Evolutionary conservation across 2,329 filamentous ascomycete species (phyloP).

Genomic region (Aspergillus eucalypticola): DNA sequence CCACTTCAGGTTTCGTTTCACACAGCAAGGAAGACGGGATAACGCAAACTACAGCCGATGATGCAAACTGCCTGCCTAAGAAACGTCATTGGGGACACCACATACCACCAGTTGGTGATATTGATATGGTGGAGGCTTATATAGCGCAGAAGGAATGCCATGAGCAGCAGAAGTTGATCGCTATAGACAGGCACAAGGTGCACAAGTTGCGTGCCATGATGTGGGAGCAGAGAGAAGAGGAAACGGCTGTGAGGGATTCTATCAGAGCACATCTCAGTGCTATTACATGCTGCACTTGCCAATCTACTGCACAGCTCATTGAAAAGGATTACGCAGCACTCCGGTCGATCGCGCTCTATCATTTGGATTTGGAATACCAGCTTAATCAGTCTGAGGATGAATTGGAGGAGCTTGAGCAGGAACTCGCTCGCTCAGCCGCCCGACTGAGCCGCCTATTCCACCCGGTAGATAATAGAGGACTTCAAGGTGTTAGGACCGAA

Average conservation of each 20-base stretch:
- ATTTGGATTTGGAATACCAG: conserved; percentile 26
- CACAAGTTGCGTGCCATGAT: conserved; percentile 27
- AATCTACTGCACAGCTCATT: conserved; percentile 2
- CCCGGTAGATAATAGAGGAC: not conserved
- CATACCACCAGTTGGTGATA: not conserved
- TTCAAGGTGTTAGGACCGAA: not conserved
- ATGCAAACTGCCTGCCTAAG: not conserved
- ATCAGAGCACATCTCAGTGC: conserved; percentile 27
- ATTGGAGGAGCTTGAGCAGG: conserved; percentile 29
- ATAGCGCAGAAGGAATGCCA: not conserved
- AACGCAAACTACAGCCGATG: not conserved
- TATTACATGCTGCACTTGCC: not conserved
- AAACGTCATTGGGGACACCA: not conserved
- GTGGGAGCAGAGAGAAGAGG: conserved; percentile 28
- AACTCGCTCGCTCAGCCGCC: conserved; percentile 23
- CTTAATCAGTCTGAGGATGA: conserved; percentile 29
- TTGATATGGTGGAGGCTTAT: not conserved
- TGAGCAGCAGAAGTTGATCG: conserved; percentile 19
- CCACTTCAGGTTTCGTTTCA: not conserved
- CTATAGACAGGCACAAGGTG: conserved; percentile 20
- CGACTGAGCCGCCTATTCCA: not conserved
- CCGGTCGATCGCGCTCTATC: conserved; percentile 22
- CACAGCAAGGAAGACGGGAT: not conserved
- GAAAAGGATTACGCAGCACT: conserved; percentile 21
- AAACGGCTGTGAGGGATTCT: conserved; percentile 19